Evolutionary conservation across 2,329 filamentous ascomycete genomes (phyloP), one percentile per base, ranked within the genome.

Genomic region (Penicillium sp.): DNA sequence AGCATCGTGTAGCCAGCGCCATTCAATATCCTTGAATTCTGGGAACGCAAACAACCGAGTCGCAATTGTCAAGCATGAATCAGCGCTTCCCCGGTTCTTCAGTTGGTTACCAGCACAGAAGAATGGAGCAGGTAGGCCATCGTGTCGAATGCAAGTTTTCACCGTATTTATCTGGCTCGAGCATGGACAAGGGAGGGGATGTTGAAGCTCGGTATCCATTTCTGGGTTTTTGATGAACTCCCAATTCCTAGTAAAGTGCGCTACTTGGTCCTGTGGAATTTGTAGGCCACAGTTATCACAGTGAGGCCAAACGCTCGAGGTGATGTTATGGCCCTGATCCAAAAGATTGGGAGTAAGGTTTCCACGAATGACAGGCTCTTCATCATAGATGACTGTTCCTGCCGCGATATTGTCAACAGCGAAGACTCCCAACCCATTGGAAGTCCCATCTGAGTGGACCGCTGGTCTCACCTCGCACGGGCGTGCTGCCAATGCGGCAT

Each of bases 281-380:
- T 21, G 21, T 32, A 43, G 55, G 14, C 53, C 58, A 47, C 70
- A 72, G 40, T 72, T 72, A 21, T 72, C 68, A 50, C 70, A 72
- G 40, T 57, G 55, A 14, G 38, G 29, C 27, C 50, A 7, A n/a
- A 6, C n/a, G 7, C 43, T 11, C 50, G 47, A 8, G 31, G 6
- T 0, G 16, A 31, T 3, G 38, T 10, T 10, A 51, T 44, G 45
- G 41, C 14, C 11, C 41, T 18, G 34, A 60, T 32, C 14, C 40
- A 61, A 53, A 22, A 48, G 48, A 14, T 49, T 49, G 4, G 46
- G 46, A 7, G 58, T 56, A 38, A 73, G 66, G 56, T 72, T 65
- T 14, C 72, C 67, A 45, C 72, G 62, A n/a, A 72, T 64, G 3
- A 65, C 67, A 3, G 72, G 72, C 39, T 73, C 71, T 45, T 73